These are phyloP conservation scores for Rhodamnia rubescens DNA, from an alignment of 345 rosid species.

Conservation along the genomic window DNA sequence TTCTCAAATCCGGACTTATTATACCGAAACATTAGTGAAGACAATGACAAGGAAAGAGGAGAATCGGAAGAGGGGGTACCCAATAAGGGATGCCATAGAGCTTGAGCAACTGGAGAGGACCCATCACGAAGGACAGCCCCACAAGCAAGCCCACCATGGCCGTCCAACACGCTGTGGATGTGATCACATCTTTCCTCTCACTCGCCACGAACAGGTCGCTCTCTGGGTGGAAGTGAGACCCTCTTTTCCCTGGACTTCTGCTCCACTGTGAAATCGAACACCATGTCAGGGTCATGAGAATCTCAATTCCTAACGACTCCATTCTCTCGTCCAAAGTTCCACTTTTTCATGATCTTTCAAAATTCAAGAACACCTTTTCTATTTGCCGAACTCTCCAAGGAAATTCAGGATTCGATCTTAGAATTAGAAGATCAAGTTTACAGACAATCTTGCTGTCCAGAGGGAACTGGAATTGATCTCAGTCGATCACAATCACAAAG, in stretches of 20 bases:
- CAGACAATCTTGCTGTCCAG: neutral
- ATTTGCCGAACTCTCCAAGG: neutral
- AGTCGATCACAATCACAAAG: neutral
- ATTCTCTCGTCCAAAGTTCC: neutral
- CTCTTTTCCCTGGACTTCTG: conserved; percentile 83
- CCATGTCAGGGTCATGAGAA: neutral
- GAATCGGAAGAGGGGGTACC: conserved; percentile 15
- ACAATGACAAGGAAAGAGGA: neutral
- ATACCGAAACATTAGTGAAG: neutral
- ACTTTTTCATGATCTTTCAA: neutral
- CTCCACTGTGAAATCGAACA: conserved; percentile 38
- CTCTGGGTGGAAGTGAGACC: conserved; percentile 75
- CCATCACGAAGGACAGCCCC: conserved; percentile 39
- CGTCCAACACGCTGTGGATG: conserved; percentile 72
- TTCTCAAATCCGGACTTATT: neutral
- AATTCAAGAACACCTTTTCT: neutral
- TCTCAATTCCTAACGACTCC: neutral
- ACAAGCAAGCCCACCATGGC: conserved; percentile 61
- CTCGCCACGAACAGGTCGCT: conserved; percentile 70
- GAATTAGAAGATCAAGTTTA: neutral
- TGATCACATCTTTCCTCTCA: conserved; percentile 59
- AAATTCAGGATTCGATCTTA: neutral
- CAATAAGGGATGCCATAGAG: conserved; percentile 67
- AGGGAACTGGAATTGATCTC: neutral
- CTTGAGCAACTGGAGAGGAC: conserved; percentile 55